phyloP scores from a whole-genome alignment of 1,284 basidiomycete genomes.

The Moesziomyces antarcticus region DNA sequence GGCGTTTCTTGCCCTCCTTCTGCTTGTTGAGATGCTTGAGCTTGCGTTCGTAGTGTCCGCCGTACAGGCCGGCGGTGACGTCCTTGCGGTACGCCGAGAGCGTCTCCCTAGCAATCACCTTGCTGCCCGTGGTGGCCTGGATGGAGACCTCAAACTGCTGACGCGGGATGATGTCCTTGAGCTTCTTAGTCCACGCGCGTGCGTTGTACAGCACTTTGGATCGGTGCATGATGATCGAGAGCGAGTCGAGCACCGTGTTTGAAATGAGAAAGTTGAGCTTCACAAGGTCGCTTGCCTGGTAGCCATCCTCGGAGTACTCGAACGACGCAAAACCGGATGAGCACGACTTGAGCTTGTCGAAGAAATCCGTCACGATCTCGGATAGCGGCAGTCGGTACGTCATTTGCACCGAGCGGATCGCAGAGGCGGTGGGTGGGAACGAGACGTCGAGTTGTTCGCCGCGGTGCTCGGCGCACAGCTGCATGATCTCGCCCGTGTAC shows the following conservation, averaged over 20 bases:
- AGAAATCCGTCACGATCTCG: conserved; percentile 67
- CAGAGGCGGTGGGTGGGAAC: conserved; percentile 33
- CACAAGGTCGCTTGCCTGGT: conserved; percentile 57
- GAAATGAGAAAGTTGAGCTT: conserved; percentile 63
- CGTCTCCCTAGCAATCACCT: conserved; percentile 87
- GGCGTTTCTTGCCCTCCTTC: conserved; percentile 65
- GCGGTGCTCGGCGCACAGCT: conserved; percentile 65
- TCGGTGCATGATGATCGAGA: conserved; percentile 62
- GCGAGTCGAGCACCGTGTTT: conserved; percentile 61
- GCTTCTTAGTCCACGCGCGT: conserved; percentile 56
- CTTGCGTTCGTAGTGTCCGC: conserved; percentile 73
- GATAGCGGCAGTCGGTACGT: conserved; percentile 61
- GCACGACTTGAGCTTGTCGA: conserved; percentile 67
- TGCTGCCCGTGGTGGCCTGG: conserved; percentile 77
- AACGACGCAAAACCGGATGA: conserved; percentile 65
- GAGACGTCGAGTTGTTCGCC: conserved; percentile 62
- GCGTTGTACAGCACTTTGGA: conserved; percentile 55
- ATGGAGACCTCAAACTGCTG: conserved; percentile 87
- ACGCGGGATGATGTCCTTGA: conserved; percentile 74
- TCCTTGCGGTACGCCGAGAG: conserved; percentile 73
- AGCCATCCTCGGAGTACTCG: conserved; percentile 62
- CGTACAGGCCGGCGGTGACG: conserved; percentile 92
- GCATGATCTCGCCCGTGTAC: conserved; percentile 66
- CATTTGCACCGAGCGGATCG: conserved; percentile 57
- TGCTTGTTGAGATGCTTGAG: conserved; percentile 63